Evolutionary conservation across 805 yeast species (phyloP), one percentile per base, ranked within the genome.

Genomic region (Kluyveromyces lactis): DNA sequence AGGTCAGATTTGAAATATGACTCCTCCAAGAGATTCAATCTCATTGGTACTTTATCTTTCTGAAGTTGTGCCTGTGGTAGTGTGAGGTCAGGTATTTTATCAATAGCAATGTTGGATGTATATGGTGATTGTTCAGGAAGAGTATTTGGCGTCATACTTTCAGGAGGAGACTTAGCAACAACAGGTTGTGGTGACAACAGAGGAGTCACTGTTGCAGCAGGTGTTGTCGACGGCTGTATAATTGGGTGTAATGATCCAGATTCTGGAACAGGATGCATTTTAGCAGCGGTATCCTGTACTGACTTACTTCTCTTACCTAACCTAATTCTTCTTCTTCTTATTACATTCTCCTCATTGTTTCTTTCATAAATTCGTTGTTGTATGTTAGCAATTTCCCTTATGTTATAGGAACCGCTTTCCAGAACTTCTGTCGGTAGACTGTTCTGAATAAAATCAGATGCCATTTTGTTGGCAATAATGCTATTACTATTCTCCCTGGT

Each of bases 311-410:
- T 44, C 27, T 39, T 45, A 10, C 43, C 48, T 23, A 56, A 32
- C 28, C 43, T 55, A 3, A 61, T 50, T 21, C 51, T 56, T 38
- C 65, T 52, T 45, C 62, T 53, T 38, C 53, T 54, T n/a, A 59
- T 52, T 24, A 43, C 45, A 11, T 42, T 47, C 30, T 43, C 49
- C 31, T 53, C 53, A 16, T 41, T 33, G 31, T 53, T 47, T 44
- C 62, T 49, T 40, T 57, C 59, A 38, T 50, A 58, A 13, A 62
- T 47, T 23, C 55, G 51, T 33, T 51, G 50, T 42, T 62, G 66
- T 32, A 62, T 53, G 4, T 46, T 41, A 1, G 62, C 52, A 19
- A 62, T 58, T n/a, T 53, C 47, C 26, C 43, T 41, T 23, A 60
- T 42, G 31, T 53, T 48, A 30, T 52, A 54, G 4, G 47, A 42